Conservation (phyloP, 2,329 filamentous ascomycete species). For the Setomelanomma holmii region DNA sequence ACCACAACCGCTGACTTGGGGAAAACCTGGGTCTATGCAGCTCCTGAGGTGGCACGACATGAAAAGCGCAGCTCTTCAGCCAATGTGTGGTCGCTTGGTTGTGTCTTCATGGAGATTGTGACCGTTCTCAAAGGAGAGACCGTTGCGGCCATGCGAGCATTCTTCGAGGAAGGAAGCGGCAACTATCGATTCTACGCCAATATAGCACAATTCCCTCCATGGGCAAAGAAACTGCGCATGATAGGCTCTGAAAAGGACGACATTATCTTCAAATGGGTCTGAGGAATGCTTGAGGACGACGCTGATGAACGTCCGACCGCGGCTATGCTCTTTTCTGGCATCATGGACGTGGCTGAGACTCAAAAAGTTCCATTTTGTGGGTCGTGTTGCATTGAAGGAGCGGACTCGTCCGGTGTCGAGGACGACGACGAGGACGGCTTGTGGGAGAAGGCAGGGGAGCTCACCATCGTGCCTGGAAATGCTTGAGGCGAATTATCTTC, state of each 20-base stretch:
- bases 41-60: constrained; percentile 8
- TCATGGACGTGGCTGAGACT: neutral
- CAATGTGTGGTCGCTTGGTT: constrained; percentile 13
- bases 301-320: constrained; percentile 7
- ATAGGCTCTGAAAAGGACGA: constrained; percentile 5
- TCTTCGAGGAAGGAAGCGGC: constrained; percentile 3
- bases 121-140: neutral
- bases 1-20: constrained; percentile 19
- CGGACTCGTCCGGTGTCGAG: constrained; percentile 45
- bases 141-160: constrained; percentile 4
- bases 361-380: constrained; percentile 10
- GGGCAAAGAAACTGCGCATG: neutral
- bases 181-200: constrained; percentile 13
- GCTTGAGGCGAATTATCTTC: no score
- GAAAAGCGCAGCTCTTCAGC: constrained; percentile 3
- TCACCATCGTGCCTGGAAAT: no score
- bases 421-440: constrained; percentile 97
- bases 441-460: constrained; percentile 76
- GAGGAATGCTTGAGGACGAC: constrained; percentile 6
- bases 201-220: neutral
- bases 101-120: constrained; percentile 14
- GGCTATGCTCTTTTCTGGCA: constrained; percentile 4
- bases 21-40: constrained; percentile 15
- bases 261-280: constrained; percentile 6
- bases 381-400: constrained; percentile 8